These are phyloP conservation scores for Rubroboletus pulcherrimus DNA, from an alignment of 768 basidiomycete genomes.

Conservation along the genomic window DNA sequence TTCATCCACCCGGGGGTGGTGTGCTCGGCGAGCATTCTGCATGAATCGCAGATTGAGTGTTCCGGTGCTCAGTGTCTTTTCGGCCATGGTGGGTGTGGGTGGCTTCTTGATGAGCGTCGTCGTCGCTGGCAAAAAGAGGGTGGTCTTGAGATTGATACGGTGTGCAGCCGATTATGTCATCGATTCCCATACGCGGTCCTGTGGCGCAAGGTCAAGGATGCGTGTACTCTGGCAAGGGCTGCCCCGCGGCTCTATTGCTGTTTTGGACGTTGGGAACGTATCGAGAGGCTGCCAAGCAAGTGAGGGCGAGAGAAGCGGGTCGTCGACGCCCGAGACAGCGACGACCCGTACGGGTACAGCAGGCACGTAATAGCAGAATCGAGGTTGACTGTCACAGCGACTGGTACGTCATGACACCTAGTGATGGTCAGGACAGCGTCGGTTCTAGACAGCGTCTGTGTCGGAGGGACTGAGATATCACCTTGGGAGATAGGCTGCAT, in stretches of 20 bases:
- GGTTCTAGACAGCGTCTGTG: slow-evolving; percentile 3
- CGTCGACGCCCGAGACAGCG: not conserved
- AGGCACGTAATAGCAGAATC: slow-evolving; percentile 9
- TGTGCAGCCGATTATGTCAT: slow-evolving; percentile 16
- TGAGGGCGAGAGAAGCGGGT: not conserved
- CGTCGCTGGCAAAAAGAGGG: not conserved
- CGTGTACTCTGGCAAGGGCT: not conserved
- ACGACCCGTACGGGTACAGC: not conserved
- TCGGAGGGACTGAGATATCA: slow-evolving; percentile 4
- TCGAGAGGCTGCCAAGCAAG: not conserved
- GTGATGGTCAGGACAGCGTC: not conserved
- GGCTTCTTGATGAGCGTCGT: no score
- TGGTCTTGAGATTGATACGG: not conserved
- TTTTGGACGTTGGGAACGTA: not conserved
- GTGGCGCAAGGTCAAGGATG: slow-evolving; percentile 5
- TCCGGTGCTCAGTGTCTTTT: slow-evolving; percentile 57
- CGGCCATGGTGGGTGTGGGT: slow-evolving; percentile 20
- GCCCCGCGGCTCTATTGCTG: not conserved
- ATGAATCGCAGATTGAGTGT: slow-evolving; percentile 68
- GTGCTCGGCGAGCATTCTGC: slow-evolving; percentile 63
- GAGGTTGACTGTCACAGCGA: not conserved
- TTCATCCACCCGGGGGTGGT: slow-evolving; percentile 48
- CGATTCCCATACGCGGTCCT: slow-evolving; percentile 15
- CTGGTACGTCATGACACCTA: slow-evolving; percentile 5
- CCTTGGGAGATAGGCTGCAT: slow-evolving; percentile 7